A percentile compares a stretch with the other conserved stretches of the same genome.
phyloP scores from a whole-genome alignment of 345 rosid species.

The Mangifera indica region DNA sequence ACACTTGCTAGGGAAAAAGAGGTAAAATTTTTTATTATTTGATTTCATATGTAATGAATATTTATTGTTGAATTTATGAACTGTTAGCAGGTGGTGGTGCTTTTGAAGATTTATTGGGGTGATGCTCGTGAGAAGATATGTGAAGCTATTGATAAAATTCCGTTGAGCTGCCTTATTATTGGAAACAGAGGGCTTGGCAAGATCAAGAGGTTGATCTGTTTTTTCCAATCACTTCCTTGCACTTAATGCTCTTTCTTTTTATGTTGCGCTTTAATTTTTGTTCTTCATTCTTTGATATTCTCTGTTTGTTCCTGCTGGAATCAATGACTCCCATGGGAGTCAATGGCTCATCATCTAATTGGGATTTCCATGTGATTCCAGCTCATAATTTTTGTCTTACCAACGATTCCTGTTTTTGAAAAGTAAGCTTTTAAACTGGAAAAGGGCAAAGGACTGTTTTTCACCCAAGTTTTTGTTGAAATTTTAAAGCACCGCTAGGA shows the following conservation, averaged over 20 bases:
- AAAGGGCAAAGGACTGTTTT: too few species aligned
- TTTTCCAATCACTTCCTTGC: background rate
- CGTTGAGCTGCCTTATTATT: slow-evolving; percentile 65
- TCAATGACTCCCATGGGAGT: background rate
- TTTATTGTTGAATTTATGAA: slow-evolving; percentile 13
- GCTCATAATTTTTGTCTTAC: background rate
- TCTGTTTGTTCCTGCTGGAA: background rate
- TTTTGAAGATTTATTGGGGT: slow-evolving; percentile 82
- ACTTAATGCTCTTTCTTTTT: background rate
- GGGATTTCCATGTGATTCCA: background rate
- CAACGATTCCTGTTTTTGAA: background rate
- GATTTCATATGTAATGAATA: too few species aligned
- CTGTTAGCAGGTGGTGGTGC: slow-evolving; percentile 37
- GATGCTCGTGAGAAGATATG: slow-evolving; percentile 84
- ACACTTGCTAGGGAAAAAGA: slow-evolving; percentile 57
- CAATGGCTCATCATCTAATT: background rate
- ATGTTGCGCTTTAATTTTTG: too few species aligned
- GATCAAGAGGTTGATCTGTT: slow-evolving; percentile 55
- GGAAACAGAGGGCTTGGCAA: slow-evolving; percentile 87
- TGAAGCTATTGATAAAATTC: slow-evolving; percentile 71
- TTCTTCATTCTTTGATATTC: too few species aligned
- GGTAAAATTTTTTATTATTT: slow-evolving; percentile 27
- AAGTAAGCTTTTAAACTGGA: background rate
- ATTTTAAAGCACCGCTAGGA: too few species aligned
- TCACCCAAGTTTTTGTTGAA: too few species aligned